Evolutionary conservation across 495 filamentous ascomycete species (phyloP), one percentile per base, ranked within the genome.

Genomic region (Penicillium daleae): DNA sequence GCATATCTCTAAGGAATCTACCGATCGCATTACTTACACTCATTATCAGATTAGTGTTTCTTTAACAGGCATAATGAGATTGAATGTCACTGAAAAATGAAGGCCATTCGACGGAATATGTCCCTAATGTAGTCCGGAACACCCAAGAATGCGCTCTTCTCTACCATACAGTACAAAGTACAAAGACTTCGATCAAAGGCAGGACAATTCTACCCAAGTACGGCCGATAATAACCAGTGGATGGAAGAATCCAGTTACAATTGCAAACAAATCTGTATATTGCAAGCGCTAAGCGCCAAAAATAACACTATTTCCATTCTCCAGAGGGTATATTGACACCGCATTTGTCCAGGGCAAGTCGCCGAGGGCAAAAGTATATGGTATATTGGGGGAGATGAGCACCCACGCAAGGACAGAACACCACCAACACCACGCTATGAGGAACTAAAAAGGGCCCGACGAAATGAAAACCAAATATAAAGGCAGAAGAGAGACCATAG

Each of bases 361-460:
- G 33, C 53, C 21, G 22, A 26, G 53, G 35, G 19, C 33, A 26
- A 48, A 49, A 48, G 31, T 35, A 59, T 31, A 44, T 60, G 29
- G 35, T 39, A 39, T 17, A 39, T 39, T 12, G 35, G 51, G 27
- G 48, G 53, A 61, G 52, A 65, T 48, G 37, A 35, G 60, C 42
- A 42, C 29, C 39, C 59, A 57, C 39, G 49, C 42, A 60, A 53
- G 35, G 37, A 66, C 42, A 48, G 26, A 66, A 69, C 50, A 66
- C 67, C 64, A 64, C 65, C 67, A 72, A 72, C 70, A 64, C 67
- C 70, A 65, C 67, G 70, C 70, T 72, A 67, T 62, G 57, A 65
- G 58, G 29, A 59, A 62, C 44, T 56, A 39, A 62, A 35, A 62
- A 55, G 48, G 54, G 27, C 26, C 17, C n/a, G 39, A 4, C 44